Evolutionary conservation across 2,329 filamentous ascomycete species (phyloP).

Genomic region (Pseudopithomyces maydicus): DNA sequence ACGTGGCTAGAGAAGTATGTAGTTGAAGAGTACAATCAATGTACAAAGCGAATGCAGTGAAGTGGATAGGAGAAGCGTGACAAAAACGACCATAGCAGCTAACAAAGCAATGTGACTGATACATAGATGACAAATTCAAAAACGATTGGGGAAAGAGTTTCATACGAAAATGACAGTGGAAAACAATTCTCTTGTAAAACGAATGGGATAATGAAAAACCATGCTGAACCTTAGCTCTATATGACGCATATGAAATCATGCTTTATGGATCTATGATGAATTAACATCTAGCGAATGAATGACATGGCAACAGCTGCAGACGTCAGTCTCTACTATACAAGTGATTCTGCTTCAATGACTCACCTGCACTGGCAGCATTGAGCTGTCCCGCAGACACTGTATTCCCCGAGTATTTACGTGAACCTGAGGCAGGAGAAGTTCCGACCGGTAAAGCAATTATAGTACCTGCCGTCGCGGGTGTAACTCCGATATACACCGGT

Average conservation of each 20-base stretch:
- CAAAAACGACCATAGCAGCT: too few relatives aligned
- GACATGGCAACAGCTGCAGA: constrained; percentile 4
- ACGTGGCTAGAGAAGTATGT: too few relatives aligned
- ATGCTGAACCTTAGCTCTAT: neutral
- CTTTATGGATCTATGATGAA: neutral
- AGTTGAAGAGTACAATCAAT: too few relatives aligned
- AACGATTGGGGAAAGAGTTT: too few relatives aligned
- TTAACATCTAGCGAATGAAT: constrained; percentile 1
- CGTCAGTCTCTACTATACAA: neutral
- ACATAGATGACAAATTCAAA: too few relatives aligned
- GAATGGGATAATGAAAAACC: neutral
- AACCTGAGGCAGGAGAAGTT: neutral
- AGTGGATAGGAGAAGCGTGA: too few relatives aligned
- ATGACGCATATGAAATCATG: neutral
- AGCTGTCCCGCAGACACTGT: neutral
- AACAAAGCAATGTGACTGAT: too few relatives aligned
- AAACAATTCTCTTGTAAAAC: neutral
- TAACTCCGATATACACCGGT: constrained; percentile 16
- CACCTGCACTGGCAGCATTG: constrained; percentile 4
- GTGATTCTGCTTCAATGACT: neutral
- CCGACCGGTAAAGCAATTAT: neutral
- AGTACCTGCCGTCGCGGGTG: constrained; percentile 9
- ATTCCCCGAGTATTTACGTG: neutral
- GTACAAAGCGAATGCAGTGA: too few relatives aligned
- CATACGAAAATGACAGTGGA: too few relatives aligned